phyloP scores from a whole-genome alignment of 495 filamentous ascomycete species.

The Daldinia concentrica region DNA sequence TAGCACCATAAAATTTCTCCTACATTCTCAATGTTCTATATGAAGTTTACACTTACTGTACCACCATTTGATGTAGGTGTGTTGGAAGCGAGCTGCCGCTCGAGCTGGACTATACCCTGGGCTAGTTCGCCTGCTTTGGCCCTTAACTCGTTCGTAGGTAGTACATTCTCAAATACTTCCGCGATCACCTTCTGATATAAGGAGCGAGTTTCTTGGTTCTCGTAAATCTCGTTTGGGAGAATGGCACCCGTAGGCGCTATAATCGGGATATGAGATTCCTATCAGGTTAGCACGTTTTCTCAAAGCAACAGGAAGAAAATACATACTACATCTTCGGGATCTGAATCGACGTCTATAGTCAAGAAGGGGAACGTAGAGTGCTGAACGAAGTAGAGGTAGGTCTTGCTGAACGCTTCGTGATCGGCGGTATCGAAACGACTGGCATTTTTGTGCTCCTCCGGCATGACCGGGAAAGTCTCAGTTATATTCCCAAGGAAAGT shows the following conservation, averaged over 20 bases:
- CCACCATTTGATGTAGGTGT: neutral
- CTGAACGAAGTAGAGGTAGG: slow-evolving; percentile 2
- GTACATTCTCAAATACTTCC: neutral
- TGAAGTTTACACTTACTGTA: neutral
- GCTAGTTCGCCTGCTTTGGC: slow-evolving; percentile 5
- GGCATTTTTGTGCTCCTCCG: slow-evolving; percentile 1
- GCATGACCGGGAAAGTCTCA: slow-evolving; percentile 17
- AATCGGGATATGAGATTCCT: slow-evolving; percentile 21
- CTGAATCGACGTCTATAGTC: neutral
- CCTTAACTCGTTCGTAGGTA: slow-evolving; percentile 19
- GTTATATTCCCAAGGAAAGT: slow-evolving; percentile 49
- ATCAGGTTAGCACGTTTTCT: neutral
- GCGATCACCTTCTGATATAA: slow-evolving; percentile 8
- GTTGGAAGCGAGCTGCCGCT: slow-evolving; percentile 1
- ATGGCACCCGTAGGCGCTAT: neutral
- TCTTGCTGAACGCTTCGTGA: slow-evolving; percentile 21
- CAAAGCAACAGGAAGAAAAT: neutral
- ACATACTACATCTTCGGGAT: slow-evolving; percentile 16
- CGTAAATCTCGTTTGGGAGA: neutral
- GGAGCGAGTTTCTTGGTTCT: neutral
- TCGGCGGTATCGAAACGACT: slow-evolving; percentile 5
- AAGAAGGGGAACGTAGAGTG: slow-evolving; percentile 18
- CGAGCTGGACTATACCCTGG: slow-evolving; percentile 12
- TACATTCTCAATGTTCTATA: neutral
- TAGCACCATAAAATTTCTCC: neutral